These are phyloP conservation scores for Coemansia asiatica DNA, from an alignment of 192 early-diverging fungal species.

Conservation along the genomic window DNA sequence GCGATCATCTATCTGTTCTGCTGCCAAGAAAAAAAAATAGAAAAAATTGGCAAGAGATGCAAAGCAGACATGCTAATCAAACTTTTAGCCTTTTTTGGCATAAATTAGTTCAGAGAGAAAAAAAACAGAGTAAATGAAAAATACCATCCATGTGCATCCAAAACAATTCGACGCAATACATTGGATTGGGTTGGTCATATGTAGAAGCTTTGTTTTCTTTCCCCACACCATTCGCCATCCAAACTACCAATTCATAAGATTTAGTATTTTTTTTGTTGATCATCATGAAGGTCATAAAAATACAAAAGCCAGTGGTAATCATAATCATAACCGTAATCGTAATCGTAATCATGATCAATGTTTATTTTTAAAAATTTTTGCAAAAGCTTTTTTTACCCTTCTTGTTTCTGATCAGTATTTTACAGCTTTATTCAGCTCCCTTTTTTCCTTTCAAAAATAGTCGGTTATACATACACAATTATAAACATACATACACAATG, in stretches of 20 bases:
- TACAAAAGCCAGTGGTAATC: too few relatives aligned
- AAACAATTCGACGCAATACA: neutral
- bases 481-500: constrained; percentile 35
- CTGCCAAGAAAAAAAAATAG: neutral
- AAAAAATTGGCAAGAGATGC: too few relatives aligned
- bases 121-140: too few relatives aligned
- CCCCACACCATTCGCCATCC: neutral
- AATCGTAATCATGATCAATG: neutral
- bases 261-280: too few relatives aligned
- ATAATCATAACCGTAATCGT: too few relatives aligned
- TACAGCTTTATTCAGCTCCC: neutral
- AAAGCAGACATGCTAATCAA: too few relatives aligned
- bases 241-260: too few relatives aligned
- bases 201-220: neutral
- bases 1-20: neutral
- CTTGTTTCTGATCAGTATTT: neutral
- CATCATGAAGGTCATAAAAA: too few relatives aligned
- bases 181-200: neutral
- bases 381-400: neutral
- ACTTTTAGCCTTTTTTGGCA: too few relatives aligned
- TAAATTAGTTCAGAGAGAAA: too few relatives aligned
- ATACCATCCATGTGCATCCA: neutral
- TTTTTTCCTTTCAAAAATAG: neutral
- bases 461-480: neutral
- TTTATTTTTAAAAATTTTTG: neutral